Evolutionary conservation across 2,329 filamentous ascomycete genomes (phyloP), one percentile per base, ranked within the genome.

Genomic region (Diatrype stigma): DNA sequence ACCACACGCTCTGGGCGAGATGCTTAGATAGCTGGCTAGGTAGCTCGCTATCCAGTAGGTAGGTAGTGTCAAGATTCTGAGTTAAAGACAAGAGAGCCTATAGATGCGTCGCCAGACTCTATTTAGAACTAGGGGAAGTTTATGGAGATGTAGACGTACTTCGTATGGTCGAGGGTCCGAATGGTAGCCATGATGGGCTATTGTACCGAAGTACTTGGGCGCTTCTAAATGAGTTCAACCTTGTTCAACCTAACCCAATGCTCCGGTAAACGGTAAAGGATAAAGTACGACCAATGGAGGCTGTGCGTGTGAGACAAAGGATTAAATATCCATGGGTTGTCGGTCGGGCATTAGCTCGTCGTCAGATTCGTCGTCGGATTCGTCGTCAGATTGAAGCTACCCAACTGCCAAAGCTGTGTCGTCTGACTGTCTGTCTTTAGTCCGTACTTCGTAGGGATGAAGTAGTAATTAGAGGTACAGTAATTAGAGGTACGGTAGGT

Each of bases 121-220:
- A 51, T 46, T 23, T 16, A 45, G 42, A 53, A 28, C 42, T 22
- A 23, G 14, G 46, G 21, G 42, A 26, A 26, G 17, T 14, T 22
- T 10, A 40, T 28, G 45, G 45, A 21, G 45, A 30, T 30, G 10
- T 30, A 26, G 44, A 65, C 65, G 54, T 50, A 67, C 65, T 60
- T 68, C 23, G 66, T 63, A 54, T 68, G 66, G 53, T 67, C 66
- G 34, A 67, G 55, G 53, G 59, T 67, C 51, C 66, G 66, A 44
- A 60, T 60, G 11, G 64, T 61, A 54, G 66, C 59, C 66, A 67
- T 67, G 52, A 17, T 57, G 57, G 51, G 49, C 49, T 30, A 30
- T 10, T 38, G 46, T 46, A 44, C 40, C 40, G 40, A 44, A 17
- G 40, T 28, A 44, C 40, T 44, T 23, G 21, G 40, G 22, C 12